A percentile compares a stretch with the other conserved stretches of the same genome.
phyloP scores from a whole-genome alignment of 1,139 yeast genomes.

The Arxiozyma telluris region DNA sequence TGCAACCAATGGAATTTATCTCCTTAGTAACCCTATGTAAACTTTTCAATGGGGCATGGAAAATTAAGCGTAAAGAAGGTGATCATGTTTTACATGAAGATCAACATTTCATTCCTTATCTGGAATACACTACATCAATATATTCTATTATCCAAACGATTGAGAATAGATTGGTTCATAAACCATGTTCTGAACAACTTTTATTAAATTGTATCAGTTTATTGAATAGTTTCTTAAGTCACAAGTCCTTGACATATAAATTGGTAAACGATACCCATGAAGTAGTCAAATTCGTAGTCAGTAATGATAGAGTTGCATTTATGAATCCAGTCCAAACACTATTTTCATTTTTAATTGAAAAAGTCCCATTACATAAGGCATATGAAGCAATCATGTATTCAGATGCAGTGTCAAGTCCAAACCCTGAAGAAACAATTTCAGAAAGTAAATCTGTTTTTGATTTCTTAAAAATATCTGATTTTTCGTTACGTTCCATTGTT shows the following conservation, averaged over 20 bases:
- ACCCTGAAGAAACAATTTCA: background rate
- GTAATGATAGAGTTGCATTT: slow-evolving; percentile 44
- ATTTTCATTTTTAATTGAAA: slow-evolving; percentile 29
- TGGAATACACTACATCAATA: slow-evolving; percentile 41
- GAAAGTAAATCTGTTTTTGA: slow-evolving; percentile 32
- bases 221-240: slow-evolving; percentile 29
- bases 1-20: slow-evolving; percentile 32
- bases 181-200: slow-evolving; percentile 21
- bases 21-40: slow-evolving; percentile 38
- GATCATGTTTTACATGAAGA: slow-evolving; percentile 58
- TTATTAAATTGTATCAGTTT: slow-evolving; percentile 33
- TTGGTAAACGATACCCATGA: slow-evolving; percentile 22
- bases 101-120: slow-evolving; percentile 41
- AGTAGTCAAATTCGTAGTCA: slow-evolving; percentile 36
- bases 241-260: slow-evolving; percentile 20
- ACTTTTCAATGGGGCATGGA: slow-evolving; percentile 50
- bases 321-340: slow-evolving; percentile 53
- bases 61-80: slow-evolving; percentile 50
- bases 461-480: slow-evolving; percentile 43
- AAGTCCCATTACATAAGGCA: slow-evolving; percentile 19
- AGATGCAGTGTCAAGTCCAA: slow-evolving; percentile 11
- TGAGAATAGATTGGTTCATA: slow-evolving; percentile 32
- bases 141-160: slow-evolving; percentile 40
- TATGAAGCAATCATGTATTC: slow-evolving; percentile 11
- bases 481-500: slow-evolving; percentile 50